Base-by-base conservation (phyloP, 805 yeast genomes). In the Teunomyces pallodes region DNA sequence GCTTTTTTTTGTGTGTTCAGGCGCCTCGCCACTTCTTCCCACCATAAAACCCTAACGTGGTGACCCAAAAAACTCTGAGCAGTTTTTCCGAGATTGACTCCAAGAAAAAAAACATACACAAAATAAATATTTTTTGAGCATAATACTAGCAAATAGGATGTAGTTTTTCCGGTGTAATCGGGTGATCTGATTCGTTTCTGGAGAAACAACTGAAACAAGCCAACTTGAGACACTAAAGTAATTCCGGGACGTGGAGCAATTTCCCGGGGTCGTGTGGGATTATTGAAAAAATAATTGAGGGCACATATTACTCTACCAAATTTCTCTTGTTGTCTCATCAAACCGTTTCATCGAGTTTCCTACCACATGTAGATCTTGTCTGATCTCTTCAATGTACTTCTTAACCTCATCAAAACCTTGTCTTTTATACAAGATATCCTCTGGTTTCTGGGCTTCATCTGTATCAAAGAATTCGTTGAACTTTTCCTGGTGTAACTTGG, bases 321-420 rank as follows among this genome's bases (percentile, higher is more conserved):
- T 59, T 36, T 68, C 72, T 52, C 67, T 69, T 4, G 75, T 70
- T 9, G 67, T 64, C 12, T 69, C 72, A 53, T 79, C 83, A 45
- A 79, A 76, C 13, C 59, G 59, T 54, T 70, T 68, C 68, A 80
- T 77, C n/a, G 73, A 64, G 36, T 70, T 72, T 3, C 83, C 82
- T 10, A 86, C 82, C 9, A 67, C 67, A 27, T 75, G 79, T 36
- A 87, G 70, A 47, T 75, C 73, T 16, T 55, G 61, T 32, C 76
- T 70, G 4, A 85, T 78, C 8, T 72, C 72, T 17, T 72, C 74
- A 8, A 84, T 81, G 32, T 76, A 79, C 26, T 66, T 65, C 47
- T 74, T 73, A 52, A 85, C 69, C 42, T 70, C 74, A 20, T 74
- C 77, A 51, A 85, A 83, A 46, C 81, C 76, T 44, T 74, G 76